Conservation (phyloP, 768 basidiomycete species). For the Xerocomellus amylosporus region DNA sequence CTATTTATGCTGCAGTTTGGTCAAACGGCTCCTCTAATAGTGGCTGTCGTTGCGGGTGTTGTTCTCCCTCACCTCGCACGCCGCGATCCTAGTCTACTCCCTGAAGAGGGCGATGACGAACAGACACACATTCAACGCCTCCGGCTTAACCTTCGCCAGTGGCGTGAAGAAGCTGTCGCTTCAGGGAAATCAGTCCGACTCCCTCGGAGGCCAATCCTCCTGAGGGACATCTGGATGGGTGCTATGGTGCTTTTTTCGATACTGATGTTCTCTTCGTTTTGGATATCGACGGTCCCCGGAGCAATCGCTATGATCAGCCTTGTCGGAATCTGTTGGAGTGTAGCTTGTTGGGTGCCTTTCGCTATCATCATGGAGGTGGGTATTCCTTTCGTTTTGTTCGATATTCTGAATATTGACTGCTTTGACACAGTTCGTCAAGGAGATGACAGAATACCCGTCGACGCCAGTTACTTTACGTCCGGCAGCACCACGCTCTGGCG, state of each 20-base stretch:
- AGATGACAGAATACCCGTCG: conserved; percentile 46
- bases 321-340: conserved; percentile 94
- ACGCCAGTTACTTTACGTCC: conserved; percentile 12
- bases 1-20: background rate
- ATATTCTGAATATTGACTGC: background rate
- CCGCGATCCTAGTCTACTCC: conserved; percentile 78
- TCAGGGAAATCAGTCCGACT: conserved; percentile 72
- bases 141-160: conserved; percentile 65
- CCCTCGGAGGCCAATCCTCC: conserved; percentile 85
- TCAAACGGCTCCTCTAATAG: conserved; percentile 37
- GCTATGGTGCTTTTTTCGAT: conserved; percentile 78
- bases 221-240: conserved; percentile 92
- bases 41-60: conserved; percentile 81
- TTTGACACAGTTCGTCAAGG: conserved; percentile 62
- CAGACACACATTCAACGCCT: conserved; percentile 73
- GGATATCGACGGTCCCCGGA: conserved; percentile 70
- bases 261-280: conserved; percentile 82
- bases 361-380: conserved; percentile 95
- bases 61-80: conserved; percentile 77
- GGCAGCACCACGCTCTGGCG: conserved; percentile 33
- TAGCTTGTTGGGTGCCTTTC: conserved; percentile 97
- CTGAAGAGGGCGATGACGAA: conserved; percentile 62
- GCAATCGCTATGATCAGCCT: conserved; percentile 81
- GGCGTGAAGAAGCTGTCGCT: conserved; percentile 81
- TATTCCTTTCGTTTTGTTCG: conserved; percentile 39